phyloP scores from a whole-genome alignment of 768 basidiomycete species.

The Mycena albidolilacea region DNA sequence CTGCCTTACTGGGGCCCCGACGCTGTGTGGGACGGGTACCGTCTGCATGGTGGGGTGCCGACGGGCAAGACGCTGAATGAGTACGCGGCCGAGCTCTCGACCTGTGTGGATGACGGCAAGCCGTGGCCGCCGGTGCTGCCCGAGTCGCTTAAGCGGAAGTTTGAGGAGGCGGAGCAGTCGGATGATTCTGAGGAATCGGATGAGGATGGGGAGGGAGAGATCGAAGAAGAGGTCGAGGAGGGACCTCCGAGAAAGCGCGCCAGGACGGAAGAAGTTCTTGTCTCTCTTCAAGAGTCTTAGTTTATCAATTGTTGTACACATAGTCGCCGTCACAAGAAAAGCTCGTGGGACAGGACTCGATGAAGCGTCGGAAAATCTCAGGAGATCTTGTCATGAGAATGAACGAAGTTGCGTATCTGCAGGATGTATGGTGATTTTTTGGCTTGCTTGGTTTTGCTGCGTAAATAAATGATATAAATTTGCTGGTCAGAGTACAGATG shows the following conservation, averaged over 20 bases:
- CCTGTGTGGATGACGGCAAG: neutral
- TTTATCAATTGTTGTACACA: no score
- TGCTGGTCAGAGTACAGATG: no score
- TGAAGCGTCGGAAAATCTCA: no score
- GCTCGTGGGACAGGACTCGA: no score
- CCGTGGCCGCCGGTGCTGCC: neutral
- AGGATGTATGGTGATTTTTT: no score
- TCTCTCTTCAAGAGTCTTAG: neutral
- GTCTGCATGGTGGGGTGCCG: neutral
- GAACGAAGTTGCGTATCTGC: no score
- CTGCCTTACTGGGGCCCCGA: slow-evolving; percentile 32
- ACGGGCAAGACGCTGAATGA: slow-evolving; percentile 23
- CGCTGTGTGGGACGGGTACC: slow-evolving; percentile 27
- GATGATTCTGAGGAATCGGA: neutral
- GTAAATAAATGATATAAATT: no score
- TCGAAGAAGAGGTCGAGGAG: neutral
- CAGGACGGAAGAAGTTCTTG: neutral
- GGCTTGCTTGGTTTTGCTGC: no score
- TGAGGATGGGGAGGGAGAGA: neutral
- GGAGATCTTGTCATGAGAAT: no score
- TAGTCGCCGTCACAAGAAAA: no score
- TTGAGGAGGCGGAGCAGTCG: neutral
- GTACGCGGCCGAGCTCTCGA: slow-evolving; percentile 25
- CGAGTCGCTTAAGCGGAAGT: slow-evolving; percentile 8
- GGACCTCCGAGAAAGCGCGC: slow-evolving; percentile 9